Evolutionary conservation across 108 stramenopile genomes (phyloP), one percentile per base, ranked within the genome.

Genomic region (Fistulifera pelliculosa): DNA sequence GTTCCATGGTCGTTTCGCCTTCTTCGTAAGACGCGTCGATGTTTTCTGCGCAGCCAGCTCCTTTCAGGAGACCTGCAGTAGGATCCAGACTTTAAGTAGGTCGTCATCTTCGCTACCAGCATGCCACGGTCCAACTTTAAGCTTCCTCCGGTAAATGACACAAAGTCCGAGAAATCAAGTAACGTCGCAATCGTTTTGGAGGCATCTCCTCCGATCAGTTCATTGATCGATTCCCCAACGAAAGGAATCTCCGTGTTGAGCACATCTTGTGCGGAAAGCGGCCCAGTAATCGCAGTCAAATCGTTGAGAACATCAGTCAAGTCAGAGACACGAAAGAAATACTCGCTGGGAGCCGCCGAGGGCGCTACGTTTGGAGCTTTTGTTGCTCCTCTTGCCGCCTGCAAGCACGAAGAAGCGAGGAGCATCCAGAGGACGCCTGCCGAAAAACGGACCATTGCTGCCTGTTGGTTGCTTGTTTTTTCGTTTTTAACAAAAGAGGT

Each of bases 161-260:
- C 44, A 45, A 45, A 45, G 5, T 45, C 44, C 7, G 44, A 21
- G 11, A 45, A 45, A 45, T 45, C 21, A 21, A 45, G 44, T 17
- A 21, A 17, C 2, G 44, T 21, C 5, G 17, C 17, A 21, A 45
- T 45, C 21, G 19, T 6, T 8, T 35, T 35, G 31, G 31, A 3
- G 6, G 31, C 44, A 21, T 21, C 44, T 21, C 21, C 44, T 45
- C 44, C 44, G 44, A 45, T 21, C 19, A 45, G 2, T 21, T 45
- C 44, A 5, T 45, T 45, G 44, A 45, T 21, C 44, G 44, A 45
- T 17, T 21, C 44, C 4, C 44, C 44, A 11, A 45, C 21, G n/a
- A 45, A 45, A 21, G 44, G 44, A 45, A 45, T 45, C 19, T 17
- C 21, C 4, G 21, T 11, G 21, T 45, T 21, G 44, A 45, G 44